phyloP scores from a whole-genome alignment of 345 rosid genomes.

The Barbarea vulgaris region DNA sequence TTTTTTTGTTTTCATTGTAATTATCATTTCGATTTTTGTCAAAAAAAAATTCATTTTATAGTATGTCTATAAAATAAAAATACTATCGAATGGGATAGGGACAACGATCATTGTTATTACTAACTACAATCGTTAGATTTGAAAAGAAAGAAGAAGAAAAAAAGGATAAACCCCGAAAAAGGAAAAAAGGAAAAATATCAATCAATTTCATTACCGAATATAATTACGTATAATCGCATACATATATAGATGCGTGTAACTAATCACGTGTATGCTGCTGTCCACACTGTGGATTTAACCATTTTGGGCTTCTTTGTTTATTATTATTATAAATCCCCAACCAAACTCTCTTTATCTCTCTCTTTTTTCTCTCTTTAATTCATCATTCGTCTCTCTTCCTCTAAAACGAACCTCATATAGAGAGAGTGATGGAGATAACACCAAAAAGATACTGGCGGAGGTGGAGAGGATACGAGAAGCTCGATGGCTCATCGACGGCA shows the following conservation, averaged over 20 bases:
- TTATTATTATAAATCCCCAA: conserved; percentile 26
- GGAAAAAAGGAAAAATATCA: neutral
- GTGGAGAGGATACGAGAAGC: conserved; percentile 56
- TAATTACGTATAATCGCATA: conserved; percentile 17
- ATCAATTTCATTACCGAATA: conserved; percentile 5
- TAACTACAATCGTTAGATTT: neutral
- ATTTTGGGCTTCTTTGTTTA: neutral
- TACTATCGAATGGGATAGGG: neutral
- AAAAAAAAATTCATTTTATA: neutral
- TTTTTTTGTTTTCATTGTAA: too few relatives aligned
- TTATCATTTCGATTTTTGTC: too few relatives aligned
- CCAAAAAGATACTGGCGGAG: conserved; percentile 51
- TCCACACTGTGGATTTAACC: neutral
- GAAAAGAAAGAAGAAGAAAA: neutral
- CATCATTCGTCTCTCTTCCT: conserved; percentile 11
- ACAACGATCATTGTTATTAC: neutral
- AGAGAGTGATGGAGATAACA: conserved; percentile 36
- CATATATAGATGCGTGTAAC: conserved; percentile 28
- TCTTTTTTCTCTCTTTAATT: neutral
- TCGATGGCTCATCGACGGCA: conserved; percentile 30
- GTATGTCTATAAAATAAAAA: neutral
- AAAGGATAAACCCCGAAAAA: neutral
- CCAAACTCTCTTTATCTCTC: conserved; percentile 13
- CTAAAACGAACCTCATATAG: neutral
- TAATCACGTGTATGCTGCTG: conserved; percentile 30